Evolutionary conservation across 2,329 filamentous ascomycete species (phyloP), one percentile per base, ranked within the genome.

Genomic region (Penicillium fuscoglaucum): DNA sequence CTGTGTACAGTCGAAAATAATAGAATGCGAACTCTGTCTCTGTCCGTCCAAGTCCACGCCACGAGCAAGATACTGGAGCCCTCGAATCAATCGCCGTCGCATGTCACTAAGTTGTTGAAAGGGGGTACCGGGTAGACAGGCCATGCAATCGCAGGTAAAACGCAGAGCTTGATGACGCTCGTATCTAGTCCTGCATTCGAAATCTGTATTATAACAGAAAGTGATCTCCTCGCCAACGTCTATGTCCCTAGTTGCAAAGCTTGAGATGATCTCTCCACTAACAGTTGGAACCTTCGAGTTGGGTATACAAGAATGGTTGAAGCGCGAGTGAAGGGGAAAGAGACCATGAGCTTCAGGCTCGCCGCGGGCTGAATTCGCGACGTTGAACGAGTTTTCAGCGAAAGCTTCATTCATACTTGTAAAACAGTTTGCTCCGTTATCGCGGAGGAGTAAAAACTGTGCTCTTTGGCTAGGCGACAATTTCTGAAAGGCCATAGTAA

Each of bases 261-360:
- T 50, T 50, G 31, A 37, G 13, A 28, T 50, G 10, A 19, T 13
- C 15, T 39, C 31, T 50, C 48, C 21, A 28, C 15, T 24, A 17
- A 39, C 17, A 19, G 4, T 50, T 13, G 48, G 24, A n/a, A 39
- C 12, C 5, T 39, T 40, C 3, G 33, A 9, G 48, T 50, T 50
- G 6, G 48, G 48, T n/a, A 28, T n/a, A 28, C 48, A 50, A n/a
- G 35, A 50, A 50, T 50, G 54, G 17, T 62, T 55, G 46, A 50
- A 35, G 55, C 48, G 48, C 21, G 48, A 50, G 24, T 50, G 31
- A 19, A 39, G 31, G 15, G 10, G 47, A 12, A 37, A 37, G 6
- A 50, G 47, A 9, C 21, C 47, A 19, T 37, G 15, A n/a, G 21
- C 24, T 37, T 24, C 19, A 12, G 47, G 33, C 33, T 50, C 33